Evolutionary conservation across 495 filamentous ascomycete genomes (phyloP), one percentile per base, ranked within the genome.

Genomic region (Aeminium ludgeri): DNA sequence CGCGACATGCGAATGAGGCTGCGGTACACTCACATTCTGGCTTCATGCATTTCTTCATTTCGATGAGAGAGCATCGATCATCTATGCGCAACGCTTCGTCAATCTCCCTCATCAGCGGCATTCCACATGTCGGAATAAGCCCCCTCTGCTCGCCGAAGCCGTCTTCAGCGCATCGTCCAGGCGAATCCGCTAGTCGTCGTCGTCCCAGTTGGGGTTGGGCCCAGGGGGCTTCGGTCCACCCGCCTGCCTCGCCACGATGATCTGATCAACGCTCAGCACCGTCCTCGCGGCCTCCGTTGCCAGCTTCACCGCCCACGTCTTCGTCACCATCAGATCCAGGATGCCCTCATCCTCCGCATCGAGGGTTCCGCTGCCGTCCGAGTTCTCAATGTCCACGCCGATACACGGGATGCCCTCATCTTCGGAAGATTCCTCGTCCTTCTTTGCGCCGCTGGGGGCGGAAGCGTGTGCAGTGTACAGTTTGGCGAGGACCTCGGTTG

Each of bases 171-270:
- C n/a, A n/a, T n/a, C n/a, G n/a, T n/a, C n/a, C n/a, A n/a, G n/a
- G n/a, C n/a, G n/a, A n/a, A 25, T 25, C 23, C 3, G 8, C 39
- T 76, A 92, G 64, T 95, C 87, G 64, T 96, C 85, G 64, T 99
- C 45, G 30, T 56, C 91, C 91, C 91, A 99, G 69, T 93, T 89
- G 45, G 85, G 73, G 67, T 93, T 94, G 34, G 83, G 86, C 13
- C 80, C 84, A 10, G 91, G 89, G 23, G 85, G 84, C 67, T 99
- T 99, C 23, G 91, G 91, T 28, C 91, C 91, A 55, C 91, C 91
- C 18, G 91, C 91, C 64, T 95, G 87, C 61, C 86, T 76, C 38
- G 91, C 86, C 35, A 99, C 91, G 55, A 99, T 99, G 52, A 99
- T 96, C 65, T 99, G 91, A 63, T 99, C 91, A 12, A 99, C 91